Conservation (phyloP, 768 basidiomycete species). For the Austroboletus festivus region DNA sequence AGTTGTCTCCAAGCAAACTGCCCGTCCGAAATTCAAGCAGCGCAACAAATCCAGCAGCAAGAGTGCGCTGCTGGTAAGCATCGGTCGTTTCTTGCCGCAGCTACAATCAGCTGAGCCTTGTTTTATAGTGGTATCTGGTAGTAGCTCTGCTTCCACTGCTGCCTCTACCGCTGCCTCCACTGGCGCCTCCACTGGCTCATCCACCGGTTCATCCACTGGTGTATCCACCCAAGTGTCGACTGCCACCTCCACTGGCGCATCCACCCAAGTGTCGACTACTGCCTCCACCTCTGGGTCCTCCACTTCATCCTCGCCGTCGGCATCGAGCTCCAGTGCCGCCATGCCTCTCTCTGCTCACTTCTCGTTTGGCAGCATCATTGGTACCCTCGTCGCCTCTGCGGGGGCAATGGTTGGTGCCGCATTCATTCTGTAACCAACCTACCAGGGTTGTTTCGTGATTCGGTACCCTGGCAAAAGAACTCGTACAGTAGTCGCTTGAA, state of each 20-base stretch:
- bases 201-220: too few relatives aligned
- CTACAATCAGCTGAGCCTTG: background rate
- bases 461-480: too few relatives aligned
- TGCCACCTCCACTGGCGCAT: background rate
- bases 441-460: background rate
- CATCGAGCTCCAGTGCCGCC: conserved; percentile 15
- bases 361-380: conserved; percentile 16
- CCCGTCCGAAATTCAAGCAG: conserved; percentile 22
- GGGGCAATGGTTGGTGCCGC: conserved; percentile 26
- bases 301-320: background rate
- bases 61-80: conserved; percentile 32
- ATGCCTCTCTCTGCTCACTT: conserved; percentile 12
- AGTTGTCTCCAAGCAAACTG: conserved; percentile 38
- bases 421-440: conserved; percentile 18
- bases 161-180: background rate
- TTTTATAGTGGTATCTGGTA: background rate
- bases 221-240: too few relatives aligned
- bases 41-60: conserved; percentile 26
- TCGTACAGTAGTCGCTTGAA: too few relatives aligned
- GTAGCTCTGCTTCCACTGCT: background rate
- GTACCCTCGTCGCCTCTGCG: conserved; percentile 24
- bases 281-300: background rate
- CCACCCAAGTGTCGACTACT: background rate
- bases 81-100: background rate
- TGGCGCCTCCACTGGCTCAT: background rate